These are phyloP conservation scores for Xerocomellus chrysenteron DNA, from an alignment of 768 basidiomycete genomes.

Conservation along the genomic window DNA sequence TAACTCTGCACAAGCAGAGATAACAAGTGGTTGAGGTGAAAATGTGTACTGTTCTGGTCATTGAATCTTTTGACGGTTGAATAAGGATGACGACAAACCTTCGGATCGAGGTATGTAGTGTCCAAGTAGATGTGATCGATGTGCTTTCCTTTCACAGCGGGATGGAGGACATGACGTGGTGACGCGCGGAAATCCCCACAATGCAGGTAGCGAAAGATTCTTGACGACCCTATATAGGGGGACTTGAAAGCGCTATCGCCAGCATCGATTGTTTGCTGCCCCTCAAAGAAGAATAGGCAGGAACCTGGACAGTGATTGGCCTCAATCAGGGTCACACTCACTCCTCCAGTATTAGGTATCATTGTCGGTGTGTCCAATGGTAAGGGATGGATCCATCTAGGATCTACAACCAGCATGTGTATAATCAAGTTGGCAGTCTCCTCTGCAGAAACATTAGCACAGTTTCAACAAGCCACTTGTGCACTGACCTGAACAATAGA, in stretches of 20 bases:
- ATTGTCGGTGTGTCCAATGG: constrained; percentile 74
- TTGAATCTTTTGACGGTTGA: constrained; percentile 1
- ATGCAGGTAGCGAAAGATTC: constrained; percentile 85
- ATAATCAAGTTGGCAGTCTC: constrained; percentile 89
- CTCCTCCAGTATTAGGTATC: constrained; percentile 81
- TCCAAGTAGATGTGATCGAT: constrained; percentile 92
- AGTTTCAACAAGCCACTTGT: background rate
- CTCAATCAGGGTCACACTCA: constrained; percentile 90
- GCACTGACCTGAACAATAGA: constrained; percentile 79
- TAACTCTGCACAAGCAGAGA: constrained; percentile 88
- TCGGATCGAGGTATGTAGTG: constrained; percentile 93
- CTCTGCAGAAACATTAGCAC: constrained; percentile 35
- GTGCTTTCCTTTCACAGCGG: constrained; percentile 73
- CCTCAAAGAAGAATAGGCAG: constrained; percentile 91
- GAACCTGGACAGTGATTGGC: constrained; percentile 99
- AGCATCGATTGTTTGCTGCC: constrained; percentile 82
- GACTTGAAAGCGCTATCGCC: constrained; percentile 82
- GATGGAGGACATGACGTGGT: constrained; percentile 84
- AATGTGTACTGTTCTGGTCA: constrained; percentile 71
- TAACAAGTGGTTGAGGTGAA: constrained; percentile 92
- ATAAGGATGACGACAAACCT: constrained; percentile 40
- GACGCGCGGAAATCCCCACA: constrained; percentile 94
- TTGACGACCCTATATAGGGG: constrained; percentile 63
- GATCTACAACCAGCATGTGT: constrained; percentile 87
- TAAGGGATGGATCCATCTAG: constrained; percentile 84